Evolutionary conservation across 2,329 filamentous ascomycete species (phyloP).

Genomic region (Aspergillus floridensis): DNA sequence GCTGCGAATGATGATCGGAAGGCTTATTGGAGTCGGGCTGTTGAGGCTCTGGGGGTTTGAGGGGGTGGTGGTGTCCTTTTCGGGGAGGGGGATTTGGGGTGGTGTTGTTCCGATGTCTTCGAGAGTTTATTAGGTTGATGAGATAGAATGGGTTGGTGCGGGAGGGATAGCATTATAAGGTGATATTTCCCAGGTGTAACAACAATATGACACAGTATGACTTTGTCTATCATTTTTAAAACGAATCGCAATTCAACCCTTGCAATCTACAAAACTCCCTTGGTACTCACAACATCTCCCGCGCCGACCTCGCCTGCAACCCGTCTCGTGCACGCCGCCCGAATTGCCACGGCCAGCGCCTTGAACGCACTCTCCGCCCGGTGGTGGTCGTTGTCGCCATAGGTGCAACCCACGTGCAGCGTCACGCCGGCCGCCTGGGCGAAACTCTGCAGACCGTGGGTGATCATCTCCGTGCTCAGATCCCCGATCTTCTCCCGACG

Average conservation of each 20-base stretch:
- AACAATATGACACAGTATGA: background rate
- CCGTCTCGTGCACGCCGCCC: slow-evolving; percentile 69
- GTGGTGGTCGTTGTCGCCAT: slow-evolving; percentile 94
- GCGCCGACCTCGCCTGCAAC: slow-evolving; percentile 78
- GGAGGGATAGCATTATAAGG: no score
- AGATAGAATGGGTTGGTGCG: no score
- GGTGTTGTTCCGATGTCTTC: no score
- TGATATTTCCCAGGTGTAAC: background rate
- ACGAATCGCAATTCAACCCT: background rate
- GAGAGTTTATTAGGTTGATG: no score
- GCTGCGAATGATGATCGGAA: slow-evolving; percentile 47
- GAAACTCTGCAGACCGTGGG: slow-evolving; percentile 92
- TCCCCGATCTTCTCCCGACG: slow-evolving; percentile 91
- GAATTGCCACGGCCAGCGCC: slow-evolving; percentile 82
- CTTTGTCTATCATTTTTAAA: background rate
- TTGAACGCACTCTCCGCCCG: slow-evolving; percentile 96
- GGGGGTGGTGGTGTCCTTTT: background rate
- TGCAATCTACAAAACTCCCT: slow-evolving; percentile 69
- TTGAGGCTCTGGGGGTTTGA: slow-evolving; percentile 38
- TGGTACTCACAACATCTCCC: slow-evolving; percentile 92
- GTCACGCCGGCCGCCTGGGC: slow-evolving; percentile 86
- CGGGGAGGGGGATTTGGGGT: background rate
- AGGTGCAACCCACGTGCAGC: slow-evolving; percentile 89
- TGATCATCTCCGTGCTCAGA: slow-evolving; percentile 93
- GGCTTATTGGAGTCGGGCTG: slow-evolving; percentile 51